A percentile compares a stretch with the other conserved stretches of the same genome.
Conservation (phyloP, 2,329 filamentous ascomycete genomes). For the Paraconiothyrium sp. region DNA sequence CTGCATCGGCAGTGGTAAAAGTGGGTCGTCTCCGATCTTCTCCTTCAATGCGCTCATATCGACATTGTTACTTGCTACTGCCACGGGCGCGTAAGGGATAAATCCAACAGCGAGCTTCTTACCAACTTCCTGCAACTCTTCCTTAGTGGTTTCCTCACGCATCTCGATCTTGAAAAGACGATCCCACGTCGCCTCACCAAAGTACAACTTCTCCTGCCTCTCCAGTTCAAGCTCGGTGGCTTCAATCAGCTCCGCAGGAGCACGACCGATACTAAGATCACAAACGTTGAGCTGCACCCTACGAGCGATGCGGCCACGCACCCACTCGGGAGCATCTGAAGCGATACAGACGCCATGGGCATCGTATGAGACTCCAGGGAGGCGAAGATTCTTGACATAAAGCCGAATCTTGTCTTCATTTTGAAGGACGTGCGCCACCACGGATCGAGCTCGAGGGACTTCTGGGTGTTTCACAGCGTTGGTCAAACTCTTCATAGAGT, state of each 20-base stretch:
- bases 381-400: background rate
- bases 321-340: constrained; percentile 2
- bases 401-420: background rate
- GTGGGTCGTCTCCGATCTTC: background rate
- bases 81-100: background rate
- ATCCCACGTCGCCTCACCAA: background rate
- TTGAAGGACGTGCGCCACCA: background rate
- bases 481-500: background rate
- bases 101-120: background rate
- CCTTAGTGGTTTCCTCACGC: background rate
- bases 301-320: constrained; percentile 4
- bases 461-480: background rate
- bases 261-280: background rate
- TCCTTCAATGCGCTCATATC: background rate
- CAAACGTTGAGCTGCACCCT: background rate
- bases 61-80: background rate
- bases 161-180: background rate
- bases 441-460: background rate
- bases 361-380: constrained; percentile 7
- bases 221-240: constrained; percentile 2
- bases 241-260: background rate
- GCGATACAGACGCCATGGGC: background rate
- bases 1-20: background rate
- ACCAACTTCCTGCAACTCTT: background rate
- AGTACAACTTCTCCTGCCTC: constrained; percentile 6